Percentiles rank a stretch among this genome's conserved stretches.
These are phyloP conservation scores for Scheffersomyces coipomensis DNA, from an alignment of 805 yeast species.

Conservation along the genomic window DNA sequence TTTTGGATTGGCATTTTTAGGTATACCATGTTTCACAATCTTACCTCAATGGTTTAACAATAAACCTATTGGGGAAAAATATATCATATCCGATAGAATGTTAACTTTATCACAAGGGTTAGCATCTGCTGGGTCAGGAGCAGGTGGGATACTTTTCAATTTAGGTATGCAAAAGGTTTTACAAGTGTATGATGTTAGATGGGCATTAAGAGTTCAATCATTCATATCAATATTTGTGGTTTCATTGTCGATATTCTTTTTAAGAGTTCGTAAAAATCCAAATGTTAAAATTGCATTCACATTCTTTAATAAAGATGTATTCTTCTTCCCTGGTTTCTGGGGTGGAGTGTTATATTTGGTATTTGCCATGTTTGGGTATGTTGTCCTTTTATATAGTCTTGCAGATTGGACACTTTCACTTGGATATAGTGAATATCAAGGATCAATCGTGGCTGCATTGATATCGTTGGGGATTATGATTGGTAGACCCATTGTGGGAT, in stretches of 20 bases:
- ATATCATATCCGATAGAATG: slow-evolving; percentile 3
- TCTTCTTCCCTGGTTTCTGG: slow-evolving; percentile 41
- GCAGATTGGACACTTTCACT: slow-evolving; percentile 55
- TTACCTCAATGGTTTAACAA: slow-evolving; percentile 50
- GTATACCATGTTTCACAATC: slow-evolving; percentile 54
- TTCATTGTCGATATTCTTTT: slow-evolving; percentile 11
- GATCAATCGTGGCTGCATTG: slow-evolving; percentile 55
- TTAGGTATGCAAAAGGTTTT: slow-evolving; percentile 41
- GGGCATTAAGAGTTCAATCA: slow-evolving; percentile 48
- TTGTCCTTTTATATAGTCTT: slow-evolving; percentile 49
- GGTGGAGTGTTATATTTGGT: slow-evolving; percentile 34
- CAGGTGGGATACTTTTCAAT: slow-evolving; percentile 46
- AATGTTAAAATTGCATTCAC: slow-evolving; percentile 13
- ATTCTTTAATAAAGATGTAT: slow-evolving; percentile 35
- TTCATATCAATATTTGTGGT: slow-evolving; percentile 17
- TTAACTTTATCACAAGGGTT: slow-evolving; percentile 43
- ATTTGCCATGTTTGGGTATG: slow-evolving; percentile 53
- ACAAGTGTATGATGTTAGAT: slow-evolving; percentile 14
- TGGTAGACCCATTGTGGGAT: slow-evolving; percentile 53
- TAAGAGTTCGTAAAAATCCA: slow-evolving; percentile 1
- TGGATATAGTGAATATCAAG: slow-evolving; percentile 45
- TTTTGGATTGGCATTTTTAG: slow-evolving; percentile 50
- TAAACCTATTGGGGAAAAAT: slow-evolving; percentile 3
- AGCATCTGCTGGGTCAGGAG: slow-evolving; percentile 44
- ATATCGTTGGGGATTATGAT: slow-evolving; percentile 49